Evolutionary conservation across 2,329 filamentous ascomycete species (phyloP), one percentile per base, ranked within the genome.

Genomic region (Fonsecaea pedrosoi): DNA sequence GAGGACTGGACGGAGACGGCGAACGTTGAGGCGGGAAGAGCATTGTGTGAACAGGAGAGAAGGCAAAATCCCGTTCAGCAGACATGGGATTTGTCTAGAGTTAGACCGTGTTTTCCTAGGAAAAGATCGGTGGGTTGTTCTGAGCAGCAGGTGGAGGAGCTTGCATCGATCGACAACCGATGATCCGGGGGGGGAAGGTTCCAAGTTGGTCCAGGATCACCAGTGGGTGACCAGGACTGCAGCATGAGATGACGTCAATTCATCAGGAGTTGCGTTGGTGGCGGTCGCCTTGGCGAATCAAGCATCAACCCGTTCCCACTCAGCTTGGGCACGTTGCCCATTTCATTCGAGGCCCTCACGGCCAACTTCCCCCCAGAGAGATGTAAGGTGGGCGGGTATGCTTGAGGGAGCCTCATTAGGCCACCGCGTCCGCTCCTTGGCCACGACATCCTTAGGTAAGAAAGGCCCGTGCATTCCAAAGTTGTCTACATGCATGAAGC

Each of bases 21-120:
- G 6, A 30, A 5, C 25, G n/a, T 18, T 13, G 15, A 15, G 4
- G 42, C 4, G 18, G 42, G 21, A 48, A 0, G 12, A 18, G 8
- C 8, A 18, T 50, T 25, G 45, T 50, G 21, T 50, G 18, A 50
- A 21, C 9, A 50, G 10, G 45, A 18, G 9, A 15, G 13, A 12
- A 30, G 38, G 8, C 9, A 37, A 37, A 48, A 34, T 50, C 34
- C 45, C 32, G n/a, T 45, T 53, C 18, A 21, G 40, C 12, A 32
- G 18, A 34, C 45, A 50, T 60, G 40, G 40, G 32, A 50, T 30
- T 50, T 50, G 45, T 50, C 21, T 50, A 10, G 10, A 21, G 40
- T 50, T 42, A 60, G 40, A 21, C 42, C 15, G 57, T n/a, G 30
- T 25, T 21, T 60, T 48, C 40, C 57, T 42, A 53, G 30, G 15